Conservation (phyloP, 2,329 filamentous ascomycete genomes). For the Colletotrichum sp. region DNA sequence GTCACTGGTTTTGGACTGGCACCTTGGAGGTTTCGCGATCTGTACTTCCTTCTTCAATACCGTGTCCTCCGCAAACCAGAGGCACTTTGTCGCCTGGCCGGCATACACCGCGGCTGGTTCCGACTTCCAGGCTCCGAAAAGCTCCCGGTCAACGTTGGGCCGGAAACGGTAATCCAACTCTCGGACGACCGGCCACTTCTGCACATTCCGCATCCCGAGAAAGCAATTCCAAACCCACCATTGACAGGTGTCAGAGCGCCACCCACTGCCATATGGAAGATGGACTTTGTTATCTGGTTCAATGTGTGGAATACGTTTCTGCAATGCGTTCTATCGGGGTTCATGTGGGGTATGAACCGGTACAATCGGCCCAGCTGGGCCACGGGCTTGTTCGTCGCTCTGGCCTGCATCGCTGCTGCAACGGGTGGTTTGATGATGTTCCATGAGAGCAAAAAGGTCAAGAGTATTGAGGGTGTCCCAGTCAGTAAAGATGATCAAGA, state of each 20-base stretch:
- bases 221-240: slow-evolving; percentile 68
- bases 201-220: slow-evolving; percentile 66
- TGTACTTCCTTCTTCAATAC: slow-evolving; percentile 75
- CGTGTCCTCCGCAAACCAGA: slow-evolving; percentile 56
- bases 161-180: slow-evolving; percentile 52
- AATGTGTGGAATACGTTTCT: slow-evolving; percentile 82
- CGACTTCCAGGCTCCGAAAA: slow-evolving; percentile 70
- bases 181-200: slow-evolving; percentile 41
- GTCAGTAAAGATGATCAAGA: slow-evolving; percentile 61
- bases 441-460: slow-evolving; percentile 73
- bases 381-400: slow-evolving; percentile 78
- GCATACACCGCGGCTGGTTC: slow-evolving; percentile 79
- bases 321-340: slow-evolving; percentile 73
- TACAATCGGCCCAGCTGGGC: slow-evolving; percentile 79
- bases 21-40: slow-evolving; percentile 83
- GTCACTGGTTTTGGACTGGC: slow-evolving; percentile 85
- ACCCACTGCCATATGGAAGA: slow-evolving; percentile 73
- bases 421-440: slow-evolving; percentile 74
- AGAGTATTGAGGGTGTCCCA: slow-evolving; percentile 73
- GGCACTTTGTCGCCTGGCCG: slow-evolving; percentile 72
- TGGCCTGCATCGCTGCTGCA: slow-evolving; percentile 74
- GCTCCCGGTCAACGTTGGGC: slow-evolving; percentile 58
- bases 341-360: slow-evolving; percentile 84
- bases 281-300: slow-evolving; percentile 81
- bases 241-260: slow-evolving; percentile 75